Evolutionary conservation across 495 filamentous ascomycete species (phyloP).

Genomic region (Corynascus novoguineensis): DNA sequence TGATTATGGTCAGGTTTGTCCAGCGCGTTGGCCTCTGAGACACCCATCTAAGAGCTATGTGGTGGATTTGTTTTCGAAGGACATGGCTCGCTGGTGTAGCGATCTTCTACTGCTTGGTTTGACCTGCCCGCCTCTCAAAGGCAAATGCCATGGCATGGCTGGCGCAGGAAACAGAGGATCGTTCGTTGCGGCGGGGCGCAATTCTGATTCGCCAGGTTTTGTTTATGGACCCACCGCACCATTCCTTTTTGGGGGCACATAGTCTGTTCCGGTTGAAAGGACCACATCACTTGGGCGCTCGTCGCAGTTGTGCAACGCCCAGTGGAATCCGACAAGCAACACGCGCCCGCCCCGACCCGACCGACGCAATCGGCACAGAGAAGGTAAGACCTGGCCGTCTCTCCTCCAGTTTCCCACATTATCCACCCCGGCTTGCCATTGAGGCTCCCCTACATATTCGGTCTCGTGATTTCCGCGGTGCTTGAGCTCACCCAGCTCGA

Average conservation of each 20-base stretch:
- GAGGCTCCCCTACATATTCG: slow-evolving; percentile 20
- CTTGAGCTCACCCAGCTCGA: slow-evolving; percentile 22
- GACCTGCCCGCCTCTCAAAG: too few relatives aligned
- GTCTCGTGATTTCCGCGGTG: slow-evolving; percentile 30
- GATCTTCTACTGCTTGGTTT: too few relatives aligned
- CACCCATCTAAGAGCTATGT: too few relatives aligned
- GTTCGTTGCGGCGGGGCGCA: not conserved
- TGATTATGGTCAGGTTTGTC: too few relatives aligned
- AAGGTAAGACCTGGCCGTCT: slow-evolving; percentile 36
- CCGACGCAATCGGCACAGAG: slow-evolving; percentile 27
- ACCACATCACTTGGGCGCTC: slow-evolving; percentile 25
- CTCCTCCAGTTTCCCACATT: slow-evolving; percentile 30
- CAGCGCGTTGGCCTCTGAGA: too few relatives aligned
- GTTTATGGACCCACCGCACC: slow-evolving; percentile 21
- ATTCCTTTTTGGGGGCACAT: slow-evolving; percentile 17
- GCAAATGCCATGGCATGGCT: too few relatives aligned
- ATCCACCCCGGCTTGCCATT: slow-evolving; percentile 32
- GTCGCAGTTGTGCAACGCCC: slow-evolving; percentile 23
- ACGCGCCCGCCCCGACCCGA: slow-evolving; percentile 22
- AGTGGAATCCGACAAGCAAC: slow-evolving; percentile 34
- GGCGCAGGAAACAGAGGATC: not conserved
- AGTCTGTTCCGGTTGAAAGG: slow-evolving; percentile 28
- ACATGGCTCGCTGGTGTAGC: too few relatives aligned
- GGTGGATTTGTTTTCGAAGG: too few relatives aligned
- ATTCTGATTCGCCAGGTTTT: slow-evolving; percentile 19